Evolutionary conservation across 2,329 filamentous ascomycete genomes (phyloP).

Genomic region (Botrytis paeoniae): DNA sequence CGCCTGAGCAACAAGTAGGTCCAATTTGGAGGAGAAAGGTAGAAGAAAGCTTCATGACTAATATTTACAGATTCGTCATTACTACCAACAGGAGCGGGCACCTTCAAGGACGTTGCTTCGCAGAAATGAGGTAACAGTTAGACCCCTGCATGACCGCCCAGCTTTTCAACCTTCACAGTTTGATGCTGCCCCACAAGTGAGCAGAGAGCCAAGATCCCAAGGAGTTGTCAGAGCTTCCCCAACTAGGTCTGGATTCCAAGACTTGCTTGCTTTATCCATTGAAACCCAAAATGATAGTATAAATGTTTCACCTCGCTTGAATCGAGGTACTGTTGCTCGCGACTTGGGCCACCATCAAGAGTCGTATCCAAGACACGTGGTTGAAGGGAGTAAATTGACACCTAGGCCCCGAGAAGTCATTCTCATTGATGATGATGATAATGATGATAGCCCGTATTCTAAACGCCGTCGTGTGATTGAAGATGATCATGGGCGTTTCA

Average conservation of each 20-base stretch:
- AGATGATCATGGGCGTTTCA: conserved; percentile 32
- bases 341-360: conserved; percentile 25
- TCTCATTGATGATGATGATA: conserved; percentile 36
- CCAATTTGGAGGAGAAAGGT: neutral
- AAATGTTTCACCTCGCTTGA: conserved; percentile 24
- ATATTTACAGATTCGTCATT: conserved; percentile 18
- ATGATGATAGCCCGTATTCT: conserved; percentile 34
- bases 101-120: conserved; percentile 17
- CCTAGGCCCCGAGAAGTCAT: conserved; percentile 33
- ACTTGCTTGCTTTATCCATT: conserved; percentile 38
- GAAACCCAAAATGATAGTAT: conserved; percentile 32
- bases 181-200: conserved; percentile 23
- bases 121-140: conserved; percentile 34
- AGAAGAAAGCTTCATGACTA: conserved; percentile 4
- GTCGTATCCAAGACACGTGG: conserved; percentile 25
- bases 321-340: conserved; percentile 25
- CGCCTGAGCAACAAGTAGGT: conserved; percentile 19
- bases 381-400: conserved; percentile 26
- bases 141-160: conserved; percentile 28
- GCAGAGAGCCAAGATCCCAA: conserved; percentile 30
- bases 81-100: conserved; percentile 26
- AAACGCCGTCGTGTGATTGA: conserved; percentile 36
- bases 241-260: conserved; percentile 33
- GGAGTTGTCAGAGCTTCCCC: conserved; percentile 35
- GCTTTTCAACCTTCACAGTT: conserved; percentile 26